A percentile compares a stretch with the other conserved stretches of the same genome.
phyloP scores from a whole-genome alignment of 1,284 basidiomycete genomes.

The Wallemia mellicola region DNA sequence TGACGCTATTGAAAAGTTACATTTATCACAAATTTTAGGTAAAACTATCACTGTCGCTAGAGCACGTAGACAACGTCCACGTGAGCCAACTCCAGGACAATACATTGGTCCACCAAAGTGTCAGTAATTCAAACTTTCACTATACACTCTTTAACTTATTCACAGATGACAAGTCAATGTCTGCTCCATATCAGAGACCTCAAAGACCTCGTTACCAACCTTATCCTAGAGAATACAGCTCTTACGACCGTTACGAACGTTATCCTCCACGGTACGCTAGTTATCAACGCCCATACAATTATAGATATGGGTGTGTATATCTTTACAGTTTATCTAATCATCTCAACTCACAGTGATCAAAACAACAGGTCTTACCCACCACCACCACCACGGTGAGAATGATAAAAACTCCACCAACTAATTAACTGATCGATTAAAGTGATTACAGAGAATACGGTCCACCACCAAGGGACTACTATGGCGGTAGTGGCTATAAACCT shows the following conservation, averaged over 20 bases:
- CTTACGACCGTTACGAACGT: conserved; percentile 14
- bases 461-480: conserved; percentile 7
- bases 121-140: conserved; percentile 11
- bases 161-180: not conserved
- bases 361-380: not conserved
- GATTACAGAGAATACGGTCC: conserved; percentile 10
- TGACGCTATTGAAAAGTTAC: conserved; percentile 52
- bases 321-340: not conserved
- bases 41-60: conserved; percentile 63
- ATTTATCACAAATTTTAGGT: conserved; percentile 54
- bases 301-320: not conserved
- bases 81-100: conserved; percentile 76
- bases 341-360: not conserved
- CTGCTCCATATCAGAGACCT: not conserved
- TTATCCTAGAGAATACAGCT: not conserved
- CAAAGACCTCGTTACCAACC: not conserved
- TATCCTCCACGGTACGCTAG: conserved; percentile 9
- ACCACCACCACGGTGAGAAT: not conserved
- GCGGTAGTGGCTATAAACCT: conserved; percentile 2
- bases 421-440: too few relatives aligned
- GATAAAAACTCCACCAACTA: too few relatives aligned
- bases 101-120: conserved; percentile 79
- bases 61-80: conserved; percentile 70
- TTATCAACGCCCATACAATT: conserved; percentile 3
- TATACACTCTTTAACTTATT: not conserved